Evolutionary conservation across 192 early-diverging fungal genomes (phyloP).

Genomic region (Diversispora eburnea): DNA sequence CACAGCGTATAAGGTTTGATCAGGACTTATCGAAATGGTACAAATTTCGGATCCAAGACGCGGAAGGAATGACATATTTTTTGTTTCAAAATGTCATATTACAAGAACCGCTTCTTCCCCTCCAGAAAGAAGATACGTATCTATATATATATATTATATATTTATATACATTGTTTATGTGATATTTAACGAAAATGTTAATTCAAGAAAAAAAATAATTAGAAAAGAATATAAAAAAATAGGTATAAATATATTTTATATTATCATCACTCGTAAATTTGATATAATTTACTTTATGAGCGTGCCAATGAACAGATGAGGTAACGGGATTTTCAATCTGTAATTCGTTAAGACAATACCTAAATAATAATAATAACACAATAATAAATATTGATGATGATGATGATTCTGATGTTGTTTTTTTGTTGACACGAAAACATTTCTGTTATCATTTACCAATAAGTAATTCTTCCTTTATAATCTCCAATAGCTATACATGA

Average conservation of each 20-base stretch:
- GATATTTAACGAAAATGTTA: not conserved
- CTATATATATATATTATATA: not conserved
- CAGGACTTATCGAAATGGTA: slow-evolving; percentile 68
- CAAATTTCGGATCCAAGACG: slow-evolving; percentile 71
- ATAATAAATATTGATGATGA: slow-evolving; percentile 1
- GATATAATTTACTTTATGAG: slow-evolving; percentile 67
- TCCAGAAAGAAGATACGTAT: slow-evolving; percentile 76
- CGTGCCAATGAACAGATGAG: slow-evolving; percentile 79
- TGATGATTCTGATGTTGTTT: not conserved
- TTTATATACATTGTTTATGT: not conserved
- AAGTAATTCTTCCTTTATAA: slow-evolving; percentile 66
- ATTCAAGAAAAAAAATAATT: not conserved
- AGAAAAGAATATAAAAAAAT: not conserved
- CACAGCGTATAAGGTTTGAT: slow-evolving; percentile 68
- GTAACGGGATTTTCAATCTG: slow-evolving; percentile 49
- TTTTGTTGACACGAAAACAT: not conserved
- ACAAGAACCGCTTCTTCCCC: slow-evolving; percentile 84
- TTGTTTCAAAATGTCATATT: slow-evolving; percentile 79
- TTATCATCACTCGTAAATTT: slow-evolving; percentile 67
- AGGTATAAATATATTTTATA: no score
- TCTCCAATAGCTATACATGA: slow-evolving; percentile 75
- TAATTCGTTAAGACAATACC: slow-evolving; percentile 42
- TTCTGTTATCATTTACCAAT: slow-evolving; percentile 50
- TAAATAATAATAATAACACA: not conserved
- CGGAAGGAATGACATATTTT: slow-evolving; percentile 70